Conservation (phyloP, 2,329 filamentous ascomycete species). For the Cladosporium sp. region DNA sequence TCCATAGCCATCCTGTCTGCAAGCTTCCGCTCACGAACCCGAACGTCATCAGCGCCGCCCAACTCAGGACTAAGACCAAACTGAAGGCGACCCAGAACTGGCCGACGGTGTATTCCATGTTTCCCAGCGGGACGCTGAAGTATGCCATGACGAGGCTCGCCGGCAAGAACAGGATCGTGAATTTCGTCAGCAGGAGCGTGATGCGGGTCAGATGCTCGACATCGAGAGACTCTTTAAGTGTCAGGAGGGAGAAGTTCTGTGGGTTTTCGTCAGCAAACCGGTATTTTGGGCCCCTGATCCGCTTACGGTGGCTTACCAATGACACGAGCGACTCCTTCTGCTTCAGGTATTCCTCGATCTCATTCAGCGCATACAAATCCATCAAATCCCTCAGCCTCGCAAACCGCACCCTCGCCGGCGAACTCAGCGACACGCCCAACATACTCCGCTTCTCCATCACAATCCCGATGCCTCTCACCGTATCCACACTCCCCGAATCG, state of each 20-base stretch:
- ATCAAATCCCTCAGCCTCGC: conserved; percentile 54
- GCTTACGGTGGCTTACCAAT: conserved; percentile 45
- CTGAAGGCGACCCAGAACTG: conserved; percentile 66
- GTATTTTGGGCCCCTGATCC: neutral
- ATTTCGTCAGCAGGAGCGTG: conserved; percentile 66
- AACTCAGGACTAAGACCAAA: conserved; percentile 54
- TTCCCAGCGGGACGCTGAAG: conserved; percentile 60
- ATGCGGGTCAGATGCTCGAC: conserved; percentile 66
- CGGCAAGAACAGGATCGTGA: conserved; percentile 68
- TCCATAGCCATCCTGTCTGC: conserved; percentile 31
- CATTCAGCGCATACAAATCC: conserved; percentile 54
- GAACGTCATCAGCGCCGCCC: conserved; percentile 53
- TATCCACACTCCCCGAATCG: conserved; percentile 18
- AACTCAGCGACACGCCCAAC: conserved; percentile 40
- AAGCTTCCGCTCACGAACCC: conserved; percentile 52
- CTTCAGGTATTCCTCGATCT: conserved; percentile 57
- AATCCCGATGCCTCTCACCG: conserved; percentile 18
- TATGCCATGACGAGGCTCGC: conserved; percentile 70
- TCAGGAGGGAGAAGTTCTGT: conserved; percentile 71
- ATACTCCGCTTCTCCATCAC: conserved; percentile 29
- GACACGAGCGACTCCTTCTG: conserved; percentile 66
- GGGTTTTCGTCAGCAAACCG: neutral
- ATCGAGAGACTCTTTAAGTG: conserved; percentile 66
- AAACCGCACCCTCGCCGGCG: conserved; percentile 52
- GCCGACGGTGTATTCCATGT: conserved; percentile 53